These are phyloP conservation scores for Apiotrichum brassicae DNA, from an alignment of 1,284 basidiomycete species.

Conservation along the genomic window DNA sequence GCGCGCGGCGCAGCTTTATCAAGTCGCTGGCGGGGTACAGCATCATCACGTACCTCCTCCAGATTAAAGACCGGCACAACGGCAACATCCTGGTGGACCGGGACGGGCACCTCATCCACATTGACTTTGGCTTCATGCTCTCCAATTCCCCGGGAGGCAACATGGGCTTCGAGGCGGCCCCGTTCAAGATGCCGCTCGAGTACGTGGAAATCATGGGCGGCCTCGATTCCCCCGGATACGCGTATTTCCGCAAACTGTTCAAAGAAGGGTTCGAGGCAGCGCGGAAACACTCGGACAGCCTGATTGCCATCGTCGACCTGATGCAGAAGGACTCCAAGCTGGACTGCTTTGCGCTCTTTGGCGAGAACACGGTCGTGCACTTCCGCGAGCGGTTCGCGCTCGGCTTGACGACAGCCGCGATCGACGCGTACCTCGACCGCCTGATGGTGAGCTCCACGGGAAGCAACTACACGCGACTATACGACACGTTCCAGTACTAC, in stretches of 20 bases:
- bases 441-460: conserved; percentile 80
- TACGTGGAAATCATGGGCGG: conserved; percentile 97
- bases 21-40: conserved; percentile 94
- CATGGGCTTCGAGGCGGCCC: conserved; percentile 96
- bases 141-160: conserved; percentile 89
- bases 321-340: conserved; percentile 96
- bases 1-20: conserved; percentile 85
- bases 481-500: conserved; percentile 63
- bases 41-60: conserved; percentile 87
- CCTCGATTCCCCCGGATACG: conserved; percentile 65
- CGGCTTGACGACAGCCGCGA: conserved; percentile 74
- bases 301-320: conserved; percentile 90
- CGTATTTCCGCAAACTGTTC: conserved; percentile 82
- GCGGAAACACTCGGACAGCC: conserved; percentile 92
- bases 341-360: conserved; percentile 85
- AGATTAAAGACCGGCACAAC: conserved; percentile 98
- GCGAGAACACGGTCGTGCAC: conserved; percentile 79
- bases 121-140: conserved; percentile 98
- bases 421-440: conserved; percentile 80
- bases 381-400: conserved; percentile 93
- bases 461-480: conserved; percentile 86
- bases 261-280: conserved; percentile 88
- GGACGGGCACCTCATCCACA: conserved; percentile 75
- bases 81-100: conserved; percentile 96
- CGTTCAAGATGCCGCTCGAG: conserved; percentile 91